phyloP scores from a whole-genome alignment of 768 basidiomycete genomes.

The Pulveroboletus ravenelii region DNA sequence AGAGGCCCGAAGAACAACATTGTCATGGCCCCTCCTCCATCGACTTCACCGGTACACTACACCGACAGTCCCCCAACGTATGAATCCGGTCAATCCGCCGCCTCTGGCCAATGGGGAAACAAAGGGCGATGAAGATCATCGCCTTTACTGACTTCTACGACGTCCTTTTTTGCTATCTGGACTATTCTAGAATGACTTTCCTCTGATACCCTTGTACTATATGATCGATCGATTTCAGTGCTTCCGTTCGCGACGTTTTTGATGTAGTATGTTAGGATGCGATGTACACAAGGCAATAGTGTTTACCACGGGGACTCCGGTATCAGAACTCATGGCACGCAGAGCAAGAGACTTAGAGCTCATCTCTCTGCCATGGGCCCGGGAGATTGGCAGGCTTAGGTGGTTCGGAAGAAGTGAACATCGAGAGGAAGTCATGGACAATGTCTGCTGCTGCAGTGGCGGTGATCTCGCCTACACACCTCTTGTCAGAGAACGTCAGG shows the following conservation, averaged over 20 bases:
- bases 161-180: slow-evolving; percentile 10
- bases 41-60: slow-evolving; percentile 16
- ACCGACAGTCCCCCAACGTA: slow-evolving; percentile 65
- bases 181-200: slow-evolving; percentile 13
- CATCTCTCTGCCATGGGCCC: slow-evolving; percentile 15
- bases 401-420: slow-evolving; percentile 30
- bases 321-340: background rate
- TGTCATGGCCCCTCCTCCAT: slow-evolving; percentile 24
- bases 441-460: slow-evolving; percentile 42
- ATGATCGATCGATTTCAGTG: background rate
- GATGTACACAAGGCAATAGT: background rate
- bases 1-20: slow-evolving; percentile 31
- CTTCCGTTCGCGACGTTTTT: slow-evolving; percentile 20
- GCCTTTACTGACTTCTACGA: background rate
- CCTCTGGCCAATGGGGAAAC: slow-evolving; percentile 53
- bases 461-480: slow-evolving; percentile 34
- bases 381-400: slow-evolving; percentile 17
- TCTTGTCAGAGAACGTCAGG: slow-evolving; percentile 4
- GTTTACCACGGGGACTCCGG: background rate
- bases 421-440: slow-evolving; percentile 42
- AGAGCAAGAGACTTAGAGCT: slow-evolving; percentile 10
- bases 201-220: slow-evolving; percentile 24
- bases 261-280: slow-evolving; percentile 40
- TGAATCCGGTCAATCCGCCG: slow-evolving; percentile 47
- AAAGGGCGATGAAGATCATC: slow-evolving; percentile 20